Percentiles rank a stretch among this genome's conserved stretches.
phyloP scores from a whole-genome alignment of 768 basidiomycete species.

The Trametes elegans region DNA sequence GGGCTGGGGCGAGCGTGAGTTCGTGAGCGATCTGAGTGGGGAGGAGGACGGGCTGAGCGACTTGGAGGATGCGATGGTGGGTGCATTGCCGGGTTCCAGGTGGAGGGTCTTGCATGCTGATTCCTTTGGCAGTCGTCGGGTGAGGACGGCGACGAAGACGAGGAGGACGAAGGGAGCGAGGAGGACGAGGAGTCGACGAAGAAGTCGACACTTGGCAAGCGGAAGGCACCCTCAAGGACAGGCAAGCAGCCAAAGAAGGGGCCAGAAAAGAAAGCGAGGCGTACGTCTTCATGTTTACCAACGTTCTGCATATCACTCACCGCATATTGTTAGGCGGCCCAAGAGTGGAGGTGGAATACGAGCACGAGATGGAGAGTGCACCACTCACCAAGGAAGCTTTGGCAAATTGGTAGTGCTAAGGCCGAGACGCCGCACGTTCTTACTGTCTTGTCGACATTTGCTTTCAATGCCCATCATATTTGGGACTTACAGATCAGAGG shows the following conservation, averaged over 20 bases:
- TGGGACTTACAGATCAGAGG: too few species aligned
- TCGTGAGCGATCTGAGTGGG: constrained; percentile 72
- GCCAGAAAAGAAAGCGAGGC: constrained; percentile 59
- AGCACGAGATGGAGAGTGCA: constrained; percentile 76
- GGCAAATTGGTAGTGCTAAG: constrained; percentile 25
- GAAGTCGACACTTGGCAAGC: constrained; percentile 60
- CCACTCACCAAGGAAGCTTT: constrained; percentile 31
- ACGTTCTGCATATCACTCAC: not conserved
- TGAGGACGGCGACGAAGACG: constrained; percentile 44
- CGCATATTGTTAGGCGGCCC: constrained; percentile 53
- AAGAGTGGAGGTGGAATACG: constrained; percentile 94
- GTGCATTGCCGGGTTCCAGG: constrained; percentile 25
- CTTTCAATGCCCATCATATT: too few species aligned
- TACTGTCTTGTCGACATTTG: not conserved
- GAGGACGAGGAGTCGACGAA: constrained; percentile 33
- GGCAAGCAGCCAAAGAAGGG: constrained; percentile 49
- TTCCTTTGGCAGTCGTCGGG: constrained; percentile 23
- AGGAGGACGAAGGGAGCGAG: constrained; percentile 42
- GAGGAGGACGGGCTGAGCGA: constrained; percentile 64
- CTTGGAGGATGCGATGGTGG: constrained; percentile 65
- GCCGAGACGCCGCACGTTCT: not conserved
- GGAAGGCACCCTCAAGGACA: constrained; percentile 49
- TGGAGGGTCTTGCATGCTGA: not conserved
- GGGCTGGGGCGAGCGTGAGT: constrained; percentile 68
- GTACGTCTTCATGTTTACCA: constrained; percentile 37